Percentiles rank a stretch among this genome's conserved stretches.
These are phyloP conservation scores for Claviceps sp. DNA, from an alignment of 2,329 filamentous ascomycete genomes.

Conservation along the genomic window DNA sequence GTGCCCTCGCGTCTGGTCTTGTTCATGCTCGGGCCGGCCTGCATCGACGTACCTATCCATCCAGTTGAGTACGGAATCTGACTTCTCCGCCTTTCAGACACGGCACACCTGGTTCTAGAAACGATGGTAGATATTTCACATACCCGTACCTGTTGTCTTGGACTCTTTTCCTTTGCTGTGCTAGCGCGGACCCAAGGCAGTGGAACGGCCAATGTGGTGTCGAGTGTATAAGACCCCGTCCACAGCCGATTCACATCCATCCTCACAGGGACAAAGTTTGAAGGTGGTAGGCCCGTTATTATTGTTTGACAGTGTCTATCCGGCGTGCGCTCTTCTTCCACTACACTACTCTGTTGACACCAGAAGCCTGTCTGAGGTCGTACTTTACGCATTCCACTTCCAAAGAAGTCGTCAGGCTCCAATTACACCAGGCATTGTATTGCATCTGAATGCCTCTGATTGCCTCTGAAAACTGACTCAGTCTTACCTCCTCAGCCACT, in stretches of 20 bases:
- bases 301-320: not conserved
- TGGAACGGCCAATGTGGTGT: slow-evolving; percentile 2
- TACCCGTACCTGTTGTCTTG: slow-evolving; percentile 3
- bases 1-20: slow-evolving; percentile 4
- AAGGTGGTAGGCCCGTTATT: not conserved
- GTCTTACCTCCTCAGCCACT: slow-evolving; percentile 13
- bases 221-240: slow-evolving; percentile 8
- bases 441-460: slow-evolving; percentile 1
- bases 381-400: not conserved
- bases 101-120: not conserved
- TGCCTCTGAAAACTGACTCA: slow-evolving; percentile 9
- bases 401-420: not conserved
- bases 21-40: not conserved
- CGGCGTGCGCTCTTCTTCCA: not conserved
- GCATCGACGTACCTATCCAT: not conserved
- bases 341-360: not conserved
- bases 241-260: slow-evolving; percentile 5
- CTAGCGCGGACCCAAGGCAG: slow-evolving; percentile 4
- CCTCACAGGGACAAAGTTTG: not conserved
- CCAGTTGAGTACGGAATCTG: not conserved
- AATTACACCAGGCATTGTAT: slow-evolving; percentile 1
- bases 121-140: not conserved
- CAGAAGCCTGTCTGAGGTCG: not conserved
- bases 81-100: not conserved
- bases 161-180: not conserved